phyloP scores from a whole-genome alignment of 768 basidiomycete genomes.

The Naganishia onofrii region DNA sequence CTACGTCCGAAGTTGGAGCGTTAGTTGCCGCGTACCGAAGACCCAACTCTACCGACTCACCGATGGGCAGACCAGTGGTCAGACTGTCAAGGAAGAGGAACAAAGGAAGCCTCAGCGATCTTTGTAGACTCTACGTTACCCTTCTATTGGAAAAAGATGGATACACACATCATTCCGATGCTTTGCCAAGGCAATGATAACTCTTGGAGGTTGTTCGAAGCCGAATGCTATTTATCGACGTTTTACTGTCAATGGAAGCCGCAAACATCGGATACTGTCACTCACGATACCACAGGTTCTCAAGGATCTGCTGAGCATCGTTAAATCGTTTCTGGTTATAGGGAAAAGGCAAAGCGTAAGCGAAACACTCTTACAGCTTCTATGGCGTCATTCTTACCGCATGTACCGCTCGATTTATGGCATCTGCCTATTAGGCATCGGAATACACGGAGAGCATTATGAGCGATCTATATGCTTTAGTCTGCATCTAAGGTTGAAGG shows the following conservation, averaged over 20 bases:
- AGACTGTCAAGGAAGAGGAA: constrained; percentile 19
- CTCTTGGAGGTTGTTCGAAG: constrained; percentile 45
- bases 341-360: background rate
- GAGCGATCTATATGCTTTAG: background rate
- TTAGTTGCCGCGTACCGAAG: background rate
- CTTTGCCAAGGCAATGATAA: constrained; percentile 48
- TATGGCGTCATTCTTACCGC: constrained; percentile 35
- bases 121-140: background rate
- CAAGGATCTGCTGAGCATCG: constrained; percentile 46
- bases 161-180: constrained; percentile 46
- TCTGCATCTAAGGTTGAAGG: background rate
- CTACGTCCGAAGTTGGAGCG: background rate
- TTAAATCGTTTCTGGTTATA: constrained; percentile 39
- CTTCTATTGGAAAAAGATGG: background rate
- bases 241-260: background rate
- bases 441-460: background rate
- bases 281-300: constrained; percentile 50
- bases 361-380: background rate
- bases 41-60: background rate
- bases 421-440: constrained; percentile 30
- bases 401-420: constrained; percentile 51
- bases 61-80: constrained; percentile 52
- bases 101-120: constrained; percentile 21
- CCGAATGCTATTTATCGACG: constrained; percentile 48
- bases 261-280: background rate